Conservation (phyloP, 2,329 filamentous ascomycete genomes). For the Fusarium setosum region DNA sequence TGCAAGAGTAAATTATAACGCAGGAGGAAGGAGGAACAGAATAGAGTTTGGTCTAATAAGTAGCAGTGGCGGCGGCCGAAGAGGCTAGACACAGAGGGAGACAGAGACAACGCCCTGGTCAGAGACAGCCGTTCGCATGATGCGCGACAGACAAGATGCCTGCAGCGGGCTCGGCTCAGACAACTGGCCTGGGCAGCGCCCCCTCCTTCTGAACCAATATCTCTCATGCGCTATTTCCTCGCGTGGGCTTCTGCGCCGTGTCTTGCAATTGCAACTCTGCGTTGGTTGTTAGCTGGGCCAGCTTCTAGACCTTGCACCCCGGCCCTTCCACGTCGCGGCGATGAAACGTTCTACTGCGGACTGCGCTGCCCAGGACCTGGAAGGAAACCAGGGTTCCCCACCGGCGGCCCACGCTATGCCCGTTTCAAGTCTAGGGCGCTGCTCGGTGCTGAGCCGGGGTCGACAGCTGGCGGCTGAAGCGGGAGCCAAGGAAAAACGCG, state of each 20-base stretch:
- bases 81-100: background rate
- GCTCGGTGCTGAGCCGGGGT: background rate
- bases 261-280: background rate
- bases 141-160: too few relatives aligned
- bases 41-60: constrained; percentile 27
- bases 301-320: constrained; percentile 14
- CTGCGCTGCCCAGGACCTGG: background rate
- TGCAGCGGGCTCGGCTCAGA: too few relatives aligned
- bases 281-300: constrained; percentile 3
- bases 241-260: background rate
- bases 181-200: background rate
- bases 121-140: constrained; percentile 1
- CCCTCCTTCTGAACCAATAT: background rate
- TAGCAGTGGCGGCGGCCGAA: background rate
- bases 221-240: constrained; percentile 19
- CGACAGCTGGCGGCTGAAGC: constrained; percentile 6
- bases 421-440: constrained; percentile 10
- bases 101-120: constrained; percentile 3
- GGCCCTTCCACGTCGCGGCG: background rate
- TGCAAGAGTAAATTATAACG: background rate
- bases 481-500: constrained; percentile 14
- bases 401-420: constrained; percentile 1
- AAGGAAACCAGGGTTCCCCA: background rate
- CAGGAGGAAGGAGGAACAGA: background rate
- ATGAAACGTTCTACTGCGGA: constrained; percentile 21